These are phyloP conservation scores for Fusarium kyushuense DNA, from an alignment of 2,329 filamentous ascomycete genomes.

Conservation along the genomic window DNA sequence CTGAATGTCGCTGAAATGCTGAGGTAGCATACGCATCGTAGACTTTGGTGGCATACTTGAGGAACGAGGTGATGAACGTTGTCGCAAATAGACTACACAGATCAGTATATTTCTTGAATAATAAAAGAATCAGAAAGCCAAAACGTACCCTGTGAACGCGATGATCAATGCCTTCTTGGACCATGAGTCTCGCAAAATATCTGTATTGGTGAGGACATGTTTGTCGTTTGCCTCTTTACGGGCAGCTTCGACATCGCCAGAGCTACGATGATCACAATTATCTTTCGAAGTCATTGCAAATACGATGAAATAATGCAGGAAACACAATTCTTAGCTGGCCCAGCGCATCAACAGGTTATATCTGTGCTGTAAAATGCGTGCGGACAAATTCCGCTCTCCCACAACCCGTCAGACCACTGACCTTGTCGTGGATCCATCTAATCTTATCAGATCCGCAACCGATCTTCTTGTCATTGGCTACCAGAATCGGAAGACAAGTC, in stretches of 20 bases:
- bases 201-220: conserved; percentile 16
- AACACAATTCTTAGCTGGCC: too few species aligned
- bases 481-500: neutral
- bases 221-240: conserved; percentile 7
- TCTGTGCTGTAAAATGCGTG: neutral
- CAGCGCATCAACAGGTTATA: conserved; percentile 16
- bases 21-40: conserved; percentile 53
- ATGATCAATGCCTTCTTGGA: conserved; percentile 42
- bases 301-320: too few species aligned
- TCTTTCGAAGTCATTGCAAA: too few species aligned
- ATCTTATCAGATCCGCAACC: conserved; percentile 43
- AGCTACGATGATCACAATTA: conserved; percentile 27
- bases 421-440: conserved; percentile 36
- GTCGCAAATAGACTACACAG: conserved; percentile 47
- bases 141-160: conserved; percentile 40
- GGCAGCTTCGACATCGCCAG: conserved; percentile 29
- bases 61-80: conserved; percentile 50
- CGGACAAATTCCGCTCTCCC: conserved; percentile 33
- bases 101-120: neutral
- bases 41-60: conserved; percentile 49
- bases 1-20: conserved; percentile 61
- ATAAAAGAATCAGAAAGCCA: fast-evolving
- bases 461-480: neutral
- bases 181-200: conserved; percentile 45
- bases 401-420: conserved; percentile 15